Conservation (phyloP, 495 filamentous ascomycete genomes). For the Rostrohypoxylon terebratum region DNA sequence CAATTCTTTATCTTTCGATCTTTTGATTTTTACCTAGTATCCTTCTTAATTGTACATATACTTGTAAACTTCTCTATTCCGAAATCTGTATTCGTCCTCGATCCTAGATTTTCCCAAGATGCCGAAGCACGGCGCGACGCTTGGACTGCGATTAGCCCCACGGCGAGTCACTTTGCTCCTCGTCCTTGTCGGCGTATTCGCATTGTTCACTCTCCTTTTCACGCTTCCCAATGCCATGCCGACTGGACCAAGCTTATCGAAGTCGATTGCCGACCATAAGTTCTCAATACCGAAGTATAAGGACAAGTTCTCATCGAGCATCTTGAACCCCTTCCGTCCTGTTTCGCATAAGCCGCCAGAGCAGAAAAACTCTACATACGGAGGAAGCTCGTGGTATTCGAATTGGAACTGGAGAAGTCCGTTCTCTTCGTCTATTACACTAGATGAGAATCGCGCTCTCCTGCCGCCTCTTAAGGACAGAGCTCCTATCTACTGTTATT, state of each 20-base stretch:
- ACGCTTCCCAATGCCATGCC: conserved; percentile 59
- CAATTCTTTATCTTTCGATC: conserved; percentile 18
- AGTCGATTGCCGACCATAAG: conserved; percentile 54
- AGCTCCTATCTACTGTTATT: conserved; percentile 91
- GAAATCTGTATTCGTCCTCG: background rate
- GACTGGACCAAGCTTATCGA: conserved; percentile 52
- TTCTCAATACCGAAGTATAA: conserved; percentile 61
- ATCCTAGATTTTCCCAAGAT: conserved; percentile 49
- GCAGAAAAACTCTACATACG: conserved; percentile 81
- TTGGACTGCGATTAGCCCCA: conserved; percentile 58
- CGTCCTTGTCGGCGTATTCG: conserved; percentile 56
- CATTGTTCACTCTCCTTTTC: conserved; percentile 61
- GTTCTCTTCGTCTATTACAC: conserved; percentile 85
- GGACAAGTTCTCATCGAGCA: conserved; percentile 56
- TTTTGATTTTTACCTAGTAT: background rate
- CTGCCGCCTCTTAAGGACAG: conserved; percentile 81
- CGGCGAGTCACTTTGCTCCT: conserved; percentile 61
- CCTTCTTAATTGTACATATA: conserved; percentile 19
- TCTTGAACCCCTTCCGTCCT: conserved; percentile 70
- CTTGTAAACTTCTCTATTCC: conserved; percentile 10
- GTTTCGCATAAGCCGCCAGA: conserved; percentile 79
- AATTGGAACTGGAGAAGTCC: conserved; percentile 87
- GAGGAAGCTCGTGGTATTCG: conserved; percentile 84
- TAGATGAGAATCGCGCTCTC: conserved; percentile 87
- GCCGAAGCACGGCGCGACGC: conserved; percentile 62